Evolutionary conservation across 179 eudicot species (phyloP).

Genomic region (Silene noctiflora): DNA sequence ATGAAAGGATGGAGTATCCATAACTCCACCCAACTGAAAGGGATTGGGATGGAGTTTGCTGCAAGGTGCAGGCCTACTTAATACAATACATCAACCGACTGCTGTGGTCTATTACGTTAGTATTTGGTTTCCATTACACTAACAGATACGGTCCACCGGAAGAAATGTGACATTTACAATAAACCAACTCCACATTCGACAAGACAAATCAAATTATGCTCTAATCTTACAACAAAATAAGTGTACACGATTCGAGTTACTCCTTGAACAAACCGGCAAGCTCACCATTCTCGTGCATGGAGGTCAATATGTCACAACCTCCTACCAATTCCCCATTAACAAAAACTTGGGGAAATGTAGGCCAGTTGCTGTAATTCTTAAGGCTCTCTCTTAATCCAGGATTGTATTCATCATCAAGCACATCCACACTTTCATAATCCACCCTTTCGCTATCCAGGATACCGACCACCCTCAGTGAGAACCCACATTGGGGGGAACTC

Average conservation of each 20-base stretch:
- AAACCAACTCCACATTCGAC: conserved; percentile 6
- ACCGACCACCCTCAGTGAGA: conserved; percentile 82
- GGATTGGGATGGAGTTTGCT: too few species aligned
- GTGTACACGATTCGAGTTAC: conserved; percentile 19
- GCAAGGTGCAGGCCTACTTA: too few species aligned
- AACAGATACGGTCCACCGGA: neutral
- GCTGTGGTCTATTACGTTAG: too few species aligned
- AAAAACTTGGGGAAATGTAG: conserved; percentile 94
- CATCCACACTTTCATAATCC: conserved; percentile 86
- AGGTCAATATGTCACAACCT: conserved; percentile 86
- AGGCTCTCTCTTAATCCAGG: conserved; percentile 70
- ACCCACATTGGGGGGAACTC: conserved; percentile 82
- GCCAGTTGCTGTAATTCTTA: conserved; percentile 90
- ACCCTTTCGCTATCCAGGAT: conserved; percentile 80
- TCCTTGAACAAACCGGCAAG: conserved; percentile 55
- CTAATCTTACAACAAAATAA: conserved; percentile 11
- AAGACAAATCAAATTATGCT: neutral
- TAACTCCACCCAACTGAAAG: too few species aligned
- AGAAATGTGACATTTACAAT: neutral
- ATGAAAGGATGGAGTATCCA: too few species aligned
- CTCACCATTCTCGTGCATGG: conserved; percentile 90
- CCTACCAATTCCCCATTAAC: conserved; percentile 88
- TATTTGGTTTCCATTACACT: neutral
- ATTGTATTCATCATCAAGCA: conserved; percentile 84
- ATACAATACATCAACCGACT: too few species aligned